Evolutionary conservation across 2,329 filamentous ascomycete species (phyloP), one percentile per base, ranked within the genome.

Genomic region (Alternaria sp.): DNA sequence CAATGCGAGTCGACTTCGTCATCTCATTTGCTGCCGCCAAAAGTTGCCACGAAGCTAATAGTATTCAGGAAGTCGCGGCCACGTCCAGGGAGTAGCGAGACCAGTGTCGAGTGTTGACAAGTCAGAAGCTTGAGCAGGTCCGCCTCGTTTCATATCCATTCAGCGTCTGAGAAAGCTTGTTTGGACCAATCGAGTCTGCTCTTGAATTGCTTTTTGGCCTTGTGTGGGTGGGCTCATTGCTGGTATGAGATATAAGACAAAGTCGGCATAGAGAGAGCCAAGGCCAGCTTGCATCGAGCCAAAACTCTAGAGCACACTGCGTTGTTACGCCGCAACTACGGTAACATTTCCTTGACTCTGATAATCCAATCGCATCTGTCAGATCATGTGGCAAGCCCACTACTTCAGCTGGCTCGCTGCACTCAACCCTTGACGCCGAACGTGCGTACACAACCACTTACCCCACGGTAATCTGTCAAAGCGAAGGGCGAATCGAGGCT

Each of bases 201-300:
- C 8, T 40, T 31, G 26, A 13, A 31, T 29, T 46, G 21, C 39
- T 46, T 36, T 54, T 42, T 5, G 34, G n/a, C 40, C 13, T 41
- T 9, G 24, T 24, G 26, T 58, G 57, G 33, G 51, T 54, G 48
- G 40, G 33, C 36, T 53, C 50, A 41, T 39, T 24, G 42, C 51
- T 46, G 45, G 48, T 57, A 54, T 59, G 41, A 40, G 58, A 63
- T 65, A 63, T 65, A 59, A 59, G 61, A 51, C 51, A 37, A 49
- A 37, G n/a, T 54, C 54, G 31, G 44, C 29, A 52, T 46, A 31
- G 23, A 26, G 23, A 26, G 39, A 50, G 56, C 61, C 54, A 58
- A 55, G 60, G 37, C 61, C 31, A 50, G 39, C 44, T 39, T 53
- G 61, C 53, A 59, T 53, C 31, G 37, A 49, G 36, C 17, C 40